Conservation (phyloP, 352 stramenopile genomes). For the Pythium chondricola region DNA sequence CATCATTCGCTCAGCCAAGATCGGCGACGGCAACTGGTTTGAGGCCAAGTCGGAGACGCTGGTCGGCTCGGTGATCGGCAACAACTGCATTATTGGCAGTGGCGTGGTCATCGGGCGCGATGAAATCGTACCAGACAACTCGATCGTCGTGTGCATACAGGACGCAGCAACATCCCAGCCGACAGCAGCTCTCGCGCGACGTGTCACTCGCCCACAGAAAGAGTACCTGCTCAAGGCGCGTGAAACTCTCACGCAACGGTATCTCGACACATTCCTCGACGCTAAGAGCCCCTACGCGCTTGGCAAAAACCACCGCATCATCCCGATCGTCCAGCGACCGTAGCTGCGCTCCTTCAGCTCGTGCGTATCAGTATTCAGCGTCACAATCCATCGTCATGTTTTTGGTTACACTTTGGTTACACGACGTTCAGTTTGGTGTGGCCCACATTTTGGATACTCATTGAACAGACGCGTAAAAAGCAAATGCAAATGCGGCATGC, state of each 20-base stretch:
- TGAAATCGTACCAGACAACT: conserved; percentile 64
- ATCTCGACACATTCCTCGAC: conserved; percentile 68
- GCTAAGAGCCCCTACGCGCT: conserved; percentile 68
- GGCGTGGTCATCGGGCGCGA: conserved; percentile 62
- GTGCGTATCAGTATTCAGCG: too few species aligned
- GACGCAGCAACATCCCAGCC: too few species aligned
- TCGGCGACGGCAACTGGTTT: conserved; percentile 73
- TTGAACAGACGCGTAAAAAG: not conserved
- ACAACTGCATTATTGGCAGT: conserved; percentile 78
- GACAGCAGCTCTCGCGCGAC: too few species aligned
- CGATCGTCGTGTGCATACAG: conserved; percentile 62
- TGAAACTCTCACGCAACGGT: conserved; percentile 54
- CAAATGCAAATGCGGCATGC: not conserved
- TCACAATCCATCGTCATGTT: too few species aligned
- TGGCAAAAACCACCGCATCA: conserved; percentile 70
- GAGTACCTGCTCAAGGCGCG: conserved; percentile 58
- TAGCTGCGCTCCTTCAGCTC: too few species aligned
- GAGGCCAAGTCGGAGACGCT: conserved; percentile 54
- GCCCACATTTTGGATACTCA: not conserved
- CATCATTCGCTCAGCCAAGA: conserved; percentile 38
- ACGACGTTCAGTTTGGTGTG: not conserved
- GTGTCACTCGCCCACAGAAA: conserved; percentile 52
- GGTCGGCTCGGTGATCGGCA: conserved; percentile 58
- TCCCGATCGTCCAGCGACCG: conserved; percentile 19
- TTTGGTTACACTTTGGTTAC: too few species aligned